These are phyloP conservation scores for Rosa rugosa DNA, from an alignment of 306 rosid species.

Conservation along the genomic window DNA sequence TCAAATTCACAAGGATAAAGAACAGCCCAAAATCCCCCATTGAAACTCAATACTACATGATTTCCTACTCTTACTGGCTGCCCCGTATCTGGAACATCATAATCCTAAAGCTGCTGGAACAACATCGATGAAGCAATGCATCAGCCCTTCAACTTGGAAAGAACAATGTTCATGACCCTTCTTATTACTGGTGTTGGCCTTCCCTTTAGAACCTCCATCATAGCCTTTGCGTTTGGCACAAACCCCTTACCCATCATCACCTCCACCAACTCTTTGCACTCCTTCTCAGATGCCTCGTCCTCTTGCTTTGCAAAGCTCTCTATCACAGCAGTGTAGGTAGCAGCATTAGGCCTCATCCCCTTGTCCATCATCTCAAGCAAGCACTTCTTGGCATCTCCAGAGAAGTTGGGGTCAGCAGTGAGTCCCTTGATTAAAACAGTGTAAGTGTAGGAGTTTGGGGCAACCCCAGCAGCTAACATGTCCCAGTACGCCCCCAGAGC, in stretches of 20 bases:
- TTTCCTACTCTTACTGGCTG: background rate
- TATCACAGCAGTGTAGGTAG: no score
- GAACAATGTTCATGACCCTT: background rate
- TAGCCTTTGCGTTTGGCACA: constrained; percentile 53
- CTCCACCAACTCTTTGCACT: background rate
- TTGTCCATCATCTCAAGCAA: no score
- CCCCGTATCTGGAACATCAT: background rate
- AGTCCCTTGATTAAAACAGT: no score
- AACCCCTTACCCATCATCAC: background rate
- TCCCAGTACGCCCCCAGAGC: no score
- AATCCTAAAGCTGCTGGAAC: background rate
- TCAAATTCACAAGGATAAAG: background rate
- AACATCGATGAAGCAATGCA: background rate
- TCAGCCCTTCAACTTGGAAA: background rate
- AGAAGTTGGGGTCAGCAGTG: no score
- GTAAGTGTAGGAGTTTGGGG: no score
- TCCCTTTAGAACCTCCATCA: constrained; percentile 36
- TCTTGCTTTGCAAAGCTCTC: background rate
- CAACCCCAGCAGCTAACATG: no score
- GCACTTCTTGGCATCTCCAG: no score
- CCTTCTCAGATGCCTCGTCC: background rate
- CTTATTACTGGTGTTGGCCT: background rate
- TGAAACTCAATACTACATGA: background rate
- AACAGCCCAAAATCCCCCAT: background rate
- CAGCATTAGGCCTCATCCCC: no score